Evolutionary conservation across 768 basidiomycete genomes (phyloP), one percentile per base, ranked within the genome.

Genomic region (Nidularia pulvinata): DNA sequence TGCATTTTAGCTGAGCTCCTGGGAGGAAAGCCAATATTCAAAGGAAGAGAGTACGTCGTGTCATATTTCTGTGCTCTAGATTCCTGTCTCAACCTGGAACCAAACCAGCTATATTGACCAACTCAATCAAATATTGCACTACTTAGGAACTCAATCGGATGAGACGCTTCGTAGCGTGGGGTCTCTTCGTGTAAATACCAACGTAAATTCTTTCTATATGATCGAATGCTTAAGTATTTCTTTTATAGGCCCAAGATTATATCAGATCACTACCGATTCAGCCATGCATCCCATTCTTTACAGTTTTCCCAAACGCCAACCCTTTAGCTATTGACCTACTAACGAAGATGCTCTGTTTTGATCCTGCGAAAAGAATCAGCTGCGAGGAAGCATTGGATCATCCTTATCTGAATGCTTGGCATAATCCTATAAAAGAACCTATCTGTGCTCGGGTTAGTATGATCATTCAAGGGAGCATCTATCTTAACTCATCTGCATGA

Each of bases 201-300:
- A n/a, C n/a, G 25, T n/a, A 30, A 43, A 33, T 22, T n/a, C 33
- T 33, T 14, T 3, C 43, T 33, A 16, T 7, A 7, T 7, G n/a
- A n/a, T 9, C 37, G n/a, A n/a, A n/a, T n/a, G n/a, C n/a, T n/a
- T n/a, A n/a, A n/a, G n/a, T n/a, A n/a, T n/a, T n/a, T n/a, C n/a
- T n/a, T n/a, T n/a, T n/a, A n/a, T n/a, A 95, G 93, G 93, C 94
- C 0, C 95, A 96, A 77, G 94, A 97, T 63, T 99, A 99, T 67
- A 99, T 99, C 62, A 91, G 97, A 50, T 97, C 95, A 22, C 80
- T 99, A 30, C 97, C 97, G 19, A 98, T 96, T 78, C 95, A 95
- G 72, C 94, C 96, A 22, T 85, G 93, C 33, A 91, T 98, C 19
- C 88, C 91, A 0, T 98, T 98, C 74, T 82, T 87, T 30, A 90